Conservation (phyloP, 2,329 filamentous ascomycete species). For the Scortechinia acanthostroma region DNA sequence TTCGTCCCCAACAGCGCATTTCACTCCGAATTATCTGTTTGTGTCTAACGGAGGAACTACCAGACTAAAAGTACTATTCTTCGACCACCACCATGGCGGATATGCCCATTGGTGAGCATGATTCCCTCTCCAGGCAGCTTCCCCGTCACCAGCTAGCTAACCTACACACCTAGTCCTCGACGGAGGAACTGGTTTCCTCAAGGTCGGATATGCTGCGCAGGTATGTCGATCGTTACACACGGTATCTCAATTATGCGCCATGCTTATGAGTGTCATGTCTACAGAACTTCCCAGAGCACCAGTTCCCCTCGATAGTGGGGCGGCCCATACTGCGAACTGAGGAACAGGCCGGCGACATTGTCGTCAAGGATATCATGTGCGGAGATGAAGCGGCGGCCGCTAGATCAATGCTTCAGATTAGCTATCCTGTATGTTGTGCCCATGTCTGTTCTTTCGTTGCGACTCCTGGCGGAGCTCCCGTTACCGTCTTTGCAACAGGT, state of each 20-base stretch:
- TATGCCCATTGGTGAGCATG: slow-evolving; percentile 1
- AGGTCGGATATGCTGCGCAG: slow-evolving; percentile 96
- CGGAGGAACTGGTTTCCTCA: slow-evolving; percentile 98
- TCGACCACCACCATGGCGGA: slow-evolving; percentile 2
- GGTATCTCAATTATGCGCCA: too few relatives aligned
- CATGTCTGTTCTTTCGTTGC: background rate
- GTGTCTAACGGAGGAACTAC: too few relatives aligned
- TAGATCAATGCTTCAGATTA: slow-evolving; percentile 95
- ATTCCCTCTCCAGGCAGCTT: background rate
- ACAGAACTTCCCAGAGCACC: slow-evolving; percentile 92
- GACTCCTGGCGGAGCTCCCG: too few relatives aligned
- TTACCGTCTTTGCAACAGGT: too few relatives aligned
- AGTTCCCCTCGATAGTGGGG: slow-evolving; percentile 96
- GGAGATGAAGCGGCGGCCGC: slow-evolving; percentile 95
- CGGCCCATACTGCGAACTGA: slow-evolving; percentile 95
- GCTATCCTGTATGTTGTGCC: slow-evolving; percentile 54
- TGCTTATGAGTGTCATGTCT: background rate
- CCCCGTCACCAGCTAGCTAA: slow-evolving; percentile 3
- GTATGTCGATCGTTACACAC: background rate
- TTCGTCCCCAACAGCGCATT: too few relatives aligned
- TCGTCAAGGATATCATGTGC: slow-evolving; percentile 98
- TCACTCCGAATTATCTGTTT: too few relatives aligned
- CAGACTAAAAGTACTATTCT: too few relatives aligned
- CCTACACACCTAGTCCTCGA: slow-evolving; percentile 86
- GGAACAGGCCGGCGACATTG: slow-evolving; percentile 60